Evolutionary conservation across 2,329 filamentous ascomycete genomes (phyloP), one percentile per base, ranked within the genome.

Genomic region (Cadophora sp.): DNA sequence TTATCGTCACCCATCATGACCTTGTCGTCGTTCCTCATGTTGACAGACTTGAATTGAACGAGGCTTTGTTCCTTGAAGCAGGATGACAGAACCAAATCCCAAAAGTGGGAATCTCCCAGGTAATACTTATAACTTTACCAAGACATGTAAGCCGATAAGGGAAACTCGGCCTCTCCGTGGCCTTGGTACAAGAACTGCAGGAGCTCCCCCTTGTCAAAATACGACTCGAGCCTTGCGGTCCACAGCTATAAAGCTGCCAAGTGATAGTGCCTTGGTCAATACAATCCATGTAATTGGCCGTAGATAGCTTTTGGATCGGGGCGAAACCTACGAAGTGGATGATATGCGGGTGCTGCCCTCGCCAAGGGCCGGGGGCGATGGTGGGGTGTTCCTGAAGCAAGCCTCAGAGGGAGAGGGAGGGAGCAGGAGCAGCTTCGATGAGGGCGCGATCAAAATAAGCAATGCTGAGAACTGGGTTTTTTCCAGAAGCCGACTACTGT

Each of bases 11-110:
- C 58, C 33, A 64, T 33, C 18, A 18, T 41, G 18, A 64, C 36
- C 30, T 50, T 39, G 5, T 70, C 61, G 14, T 66, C 61, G 48
- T 58, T 53, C 47, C 60, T 61, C 68, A 70, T 70, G 27, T 48
- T 66, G 63, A n/a, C n/a, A n/a, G n/a, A 47, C 20, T 18, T 22
- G 11, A 48, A 55, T 53, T 18, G 20, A 24, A 56, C n/a, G 61
- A 36, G 55, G 41, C 51, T 22, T 48, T 30, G 20, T 39, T 27
- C 50, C 14, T 27, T 20, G 24, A 47, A 64, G 24, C 16, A 47
- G 3, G 36, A 48, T 56, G 50, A 27, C 27, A 9, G 16, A 51
- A 51, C 4, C 36, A 47, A 45, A 16, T 4, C 6, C 13, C n/a
- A 27, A 50, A 36, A 41, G n/a, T 64, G 53, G 27, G 22, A 41